Conservation (phyloP, 2,329 filamentous ascomycete genomes). For the Herpotrichia juniperi region DNA sequence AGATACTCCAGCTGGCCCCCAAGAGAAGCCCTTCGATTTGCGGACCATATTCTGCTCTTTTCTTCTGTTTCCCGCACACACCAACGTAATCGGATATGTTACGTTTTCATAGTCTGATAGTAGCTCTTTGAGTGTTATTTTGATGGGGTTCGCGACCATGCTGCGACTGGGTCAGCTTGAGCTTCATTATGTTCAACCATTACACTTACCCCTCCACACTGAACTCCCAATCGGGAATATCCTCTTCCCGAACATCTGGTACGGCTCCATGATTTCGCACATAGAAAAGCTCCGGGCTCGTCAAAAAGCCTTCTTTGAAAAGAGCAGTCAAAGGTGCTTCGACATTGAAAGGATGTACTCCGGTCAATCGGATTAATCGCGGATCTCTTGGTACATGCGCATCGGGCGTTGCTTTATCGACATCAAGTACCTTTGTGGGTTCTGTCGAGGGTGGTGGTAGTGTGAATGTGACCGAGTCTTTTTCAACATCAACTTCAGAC, state of each 20-base stretch:
- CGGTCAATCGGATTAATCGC: slow-evolving; percentile 83
- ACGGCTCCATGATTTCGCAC: slow-evolving; percentile 90
- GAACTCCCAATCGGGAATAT: slow-evolving; percentile 81
- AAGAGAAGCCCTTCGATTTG: slow-evolving; percentile 93
- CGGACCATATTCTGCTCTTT: slow-evolving; percentile 92
- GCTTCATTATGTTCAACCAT: no score
- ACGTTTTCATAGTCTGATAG: slow-evolving; percentile 77
- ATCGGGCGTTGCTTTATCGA: slow-evolving; percentile 85
- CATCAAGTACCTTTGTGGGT: slow-evolving; percentile 68
- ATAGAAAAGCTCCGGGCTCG: slow-evolving; percentile 86
- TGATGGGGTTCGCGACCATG: slow-evolving; percentile 79
- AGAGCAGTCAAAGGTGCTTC: slow-evolving; percentile 81
- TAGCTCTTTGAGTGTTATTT: slow-evolving; percentile 73
- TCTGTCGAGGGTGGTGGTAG: slow-evolving; percentile 69
- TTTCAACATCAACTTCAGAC: slow-evolving; percentile 9
- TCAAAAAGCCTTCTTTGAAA: slow-evolving; percentile 83
- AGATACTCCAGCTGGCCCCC: slow-evolving; percentile 86
- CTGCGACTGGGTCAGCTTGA: slow-evolving; percentile 37
- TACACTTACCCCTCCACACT: slow-evolving; percentile 70
- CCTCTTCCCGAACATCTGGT: slow-evolving; percentile 73
- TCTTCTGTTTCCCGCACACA: slow-evolving; percentile 88
- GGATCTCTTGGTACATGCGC: slow-evolving; percentile 79
- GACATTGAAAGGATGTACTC: slow-evolving; percentile 88
- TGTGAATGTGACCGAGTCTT: slow-evolving; percentile 55
- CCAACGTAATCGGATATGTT: slow-evolving; percentile 85